Base-by-base conservation (phyloP, 2,329 filamentous ascomycete species). In the Akanthomyces muscarius region DNA sequence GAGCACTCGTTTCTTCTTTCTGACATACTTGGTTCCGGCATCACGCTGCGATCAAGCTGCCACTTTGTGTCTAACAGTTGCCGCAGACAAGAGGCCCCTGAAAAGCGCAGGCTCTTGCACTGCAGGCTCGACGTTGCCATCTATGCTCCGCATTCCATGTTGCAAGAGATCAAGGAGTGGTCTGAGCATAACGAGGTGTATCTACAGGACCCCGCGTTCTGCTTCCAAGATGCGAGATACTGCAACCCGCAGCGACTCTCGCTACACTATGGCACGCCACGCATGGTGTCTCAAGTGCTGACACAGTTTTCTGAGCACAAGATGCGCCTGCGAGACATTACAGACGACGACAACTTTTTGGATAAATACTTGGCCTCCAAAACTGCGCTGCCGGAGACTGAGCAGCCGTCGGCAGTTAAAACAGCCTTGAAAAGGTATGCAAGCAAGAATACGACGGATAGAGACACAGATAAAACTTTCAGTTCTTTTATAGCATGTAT, bases 191-290 rank as follows among this genome's bases (percentile, higher is more conserved):
- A 72, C 21, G 68, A 73, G 0, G 55, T 75, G 0, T 76, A 70
- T 53, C 64, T 78, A 0, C 76, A 77, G 33, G 75, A 78, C 55
- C 74, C 75, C 2, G 45, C 55, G 4, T 61, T 65, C 1, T 73
- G 71, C 18, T 63, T 72, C 36, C 23, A 44, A 3, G 64, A 75
- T 11, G 69, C 69, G 1, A 67, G 14, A 48, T 78, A 77, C 53
- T 71, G 68, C 61, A 77, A 77, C 45, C 75, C 75, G 13, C 75
- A 77, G 21, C 65, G 72, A 0, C 68, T 77, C 1, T 73, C 74
- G 0, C 13, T 52, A 6, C 16, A n/a, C 5, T 36, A n/a, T 66
- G 66, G 0, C 8, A 57, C 21, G 50, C 62, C 21, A 1, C 52
- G 2, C 3, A 23, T 1, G 3, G 42, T 68, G 0, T 65, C 62